Evolutionary conservation across 2,329 filamentous ascomycete genomes (phyloP).

Genomic region (Coleophoma crateriformis): DNA sequence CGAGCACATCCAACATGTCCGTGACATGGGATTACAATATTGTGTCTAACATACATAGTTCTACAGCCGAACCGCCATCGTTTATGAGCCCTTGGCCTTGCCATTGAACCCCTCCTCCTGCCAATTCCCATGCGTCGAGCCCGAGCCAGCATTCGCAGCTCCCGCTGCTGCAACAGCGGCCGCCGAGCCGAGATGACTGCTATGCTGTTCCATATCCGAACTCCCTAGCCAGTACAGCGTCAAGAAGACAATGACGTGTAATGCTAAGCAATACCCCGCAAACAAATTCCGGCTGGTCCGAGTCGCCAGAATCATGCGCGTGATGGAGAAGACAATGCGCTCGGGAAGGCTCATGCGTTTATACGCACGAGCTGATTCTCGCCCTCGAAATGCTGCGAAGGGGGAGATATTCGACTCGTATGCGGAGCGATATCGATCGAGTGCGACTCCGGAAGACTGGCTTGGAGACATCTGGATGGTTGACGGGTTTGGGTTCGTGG

Average conservation of each 20-base stretch:
- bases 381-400: slow-evolving; percentile 91
- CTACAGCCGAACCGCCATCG: background rate
- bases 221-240: slow-evolving; percentile 81
- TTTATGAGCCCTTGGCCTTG: slow-evolving; percentile 15
- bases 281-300: slow-evolving; percentile 90
- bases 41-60: too few relatives aligned
- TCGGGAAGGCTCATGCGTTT: slow-evolving; percentile 91
- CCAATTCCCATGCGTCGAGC: slow-evolving; percentile 48
- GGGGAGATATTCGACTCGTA: slow-evolving; percentile 96
- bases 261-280: slow-evolving; percentile 80
- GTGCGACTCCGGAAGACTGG: slow-evolving; percentile 56
- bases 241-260: slow-evolving; percentile 83
- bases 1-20: slow-evolving; percentile 9
- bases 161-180: slow-evolving; percentile 37
- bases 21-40: slow-evolving; percentile 19
- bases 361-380: slow-evolving; percentile 85
- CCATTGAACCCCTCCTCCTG: slow-evolving; percentile 43
- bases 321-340: slow-evolving; percentile 83
- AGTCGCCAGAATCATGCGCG: slow-evolving; percentile 84
- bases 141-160: slow-evolving; percentile 26
- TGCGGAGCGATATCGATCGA: slow-evolving; percentile 83
- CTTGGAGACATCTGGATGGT: slow-evolving; percentile 57
- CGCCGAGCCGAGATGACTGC: slow-evolving; percentile 25
- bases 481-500: slow-evolving; percentile 69
- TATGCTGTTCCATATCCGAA: slow-evolving; percentile 52